phyloP scores from a whole-genome alignment of 2,329 filamentous ascomycete species.

The Penicillium sp. region DNA sequence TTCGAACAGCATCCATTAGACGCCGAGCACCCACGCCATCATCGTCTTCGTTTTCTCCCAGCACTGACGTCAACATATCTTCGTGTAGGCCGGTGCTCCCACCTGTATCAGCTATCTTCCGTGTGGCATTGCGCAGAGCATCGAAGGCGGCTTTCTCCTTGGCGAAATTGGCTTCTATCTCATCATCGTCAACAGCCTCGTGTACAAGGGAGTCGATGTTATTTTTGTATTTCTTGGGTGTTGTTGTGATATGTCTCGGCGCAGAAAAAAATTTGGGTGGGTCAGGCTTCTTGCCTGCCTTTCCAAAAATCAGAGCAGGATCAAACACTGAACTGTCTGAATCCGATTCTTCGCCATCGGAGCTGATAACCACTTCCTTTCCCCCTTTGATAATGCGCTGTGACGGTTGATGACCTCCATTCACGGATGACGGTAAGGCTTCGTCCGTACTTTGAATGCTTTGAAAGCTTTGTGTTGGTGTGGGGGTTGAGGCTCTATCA shows the following conservation, averaged over 20 bases:
- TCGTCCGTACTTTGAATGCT: constrained; percentile 22
- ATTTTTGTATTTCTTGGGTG: constrained; percentile 55
- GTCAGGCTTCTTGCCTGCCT: neutral
- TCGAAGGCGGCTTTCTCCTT: constrained; percentile 34
- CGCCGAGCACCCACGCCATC: constrained; percentile 47
- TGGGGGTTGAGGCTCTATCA: neutral
- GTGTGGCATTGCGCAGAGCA: constrained; percentile 1
- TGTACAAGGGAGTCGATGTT: constrained; percentile 63
- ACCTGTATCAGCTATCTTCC: neutral
- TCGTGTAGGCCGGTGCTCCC: constrained; percentile 30
- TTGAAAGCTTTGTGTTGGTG: neutral
- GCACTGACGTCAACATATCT: constrained; percentile 43
- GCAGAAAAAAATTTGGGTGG: neutral
- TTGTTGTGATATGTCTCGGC: neutral
- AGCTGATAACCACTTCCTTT: constrained; percentile 59
- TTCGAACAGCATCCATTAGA: constrained; percentile 57
- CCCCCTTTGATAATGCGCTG: constrained; percentile 60
- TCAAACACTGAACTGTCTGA: constrained; percentile 55
- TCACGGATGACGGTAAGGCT: constrained; percentile 17
- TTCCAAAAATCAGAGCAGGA: constrained; percentile 37
- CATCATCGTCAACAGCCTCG: constrained; percentile 60
- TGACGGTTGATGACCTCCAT: constrained; percentile 32
- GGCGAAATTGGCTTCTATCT: constrained; percentile 55
- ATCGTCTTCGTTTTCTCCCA: constrained; percentile 42
- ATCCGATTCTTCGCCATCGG: constrained; percentile 68